Evolutionary conservation across 352 stramenopile species (phyloP), one percentile per base, ranked within the genome.

Genomic region (Peronospora tabacina): DNA sequence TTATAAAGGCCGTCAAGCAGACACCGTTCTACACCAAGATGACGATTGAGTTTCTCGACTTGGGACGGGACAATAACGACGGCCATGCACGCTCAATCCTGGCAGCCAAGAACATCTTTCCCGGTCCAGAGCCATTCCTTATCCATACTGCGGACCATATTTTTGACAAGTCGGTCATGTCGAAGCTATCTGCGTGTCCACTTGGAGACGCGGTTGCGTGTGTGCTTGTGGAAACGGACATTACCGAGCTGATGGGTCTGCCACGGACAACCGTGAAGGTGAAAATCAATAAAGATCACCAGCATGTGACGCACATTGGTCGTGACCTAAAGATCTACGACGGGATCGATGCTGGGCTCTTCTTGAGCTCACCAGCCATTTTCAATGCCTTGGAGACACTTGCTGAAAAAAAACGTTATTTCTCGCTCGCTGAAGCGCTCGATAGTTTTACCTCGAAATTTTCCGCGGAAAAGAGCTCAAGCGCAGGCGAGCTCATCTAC

Each of bases 141-240:
- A 90, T 92, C 54, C 82, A 92, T 65, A 89, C 82, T 19, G 76
- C 82, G 5, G 78, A 92, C 54, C 82, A 89, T 47, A 85, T 92
- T 44, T 90, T 92, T 32, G 78, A 92, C 66, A 88, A 90, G 59
- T 76, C 73, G 20, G 76, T 91, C 37, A 68, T 91, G 34, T 65
- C 67, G 15, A 81, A 75, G 22, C 58, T 91, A 37, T 70, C 74
- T 34, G 69, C 78, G 16, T 82, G 69, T 41, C 55, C 75, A 40
- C 64, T 87, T 40, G 61, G 50, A 38, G 66, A 88, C 22, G 69
- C 70, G 10, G 70, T 82, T 11, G 74, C 76, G 7, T 89, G 81
- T 40, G 72, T 89, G 33, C 58, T 91, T 12, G 72, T 89, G 10
- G 81, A 91, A 61, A 85, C 69, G 16, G 74, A 88, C 29, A 71